phyloP scores from a whole-genome alignment of 805 yeast species.

The Danielozyma ontarioensis region DNA sequence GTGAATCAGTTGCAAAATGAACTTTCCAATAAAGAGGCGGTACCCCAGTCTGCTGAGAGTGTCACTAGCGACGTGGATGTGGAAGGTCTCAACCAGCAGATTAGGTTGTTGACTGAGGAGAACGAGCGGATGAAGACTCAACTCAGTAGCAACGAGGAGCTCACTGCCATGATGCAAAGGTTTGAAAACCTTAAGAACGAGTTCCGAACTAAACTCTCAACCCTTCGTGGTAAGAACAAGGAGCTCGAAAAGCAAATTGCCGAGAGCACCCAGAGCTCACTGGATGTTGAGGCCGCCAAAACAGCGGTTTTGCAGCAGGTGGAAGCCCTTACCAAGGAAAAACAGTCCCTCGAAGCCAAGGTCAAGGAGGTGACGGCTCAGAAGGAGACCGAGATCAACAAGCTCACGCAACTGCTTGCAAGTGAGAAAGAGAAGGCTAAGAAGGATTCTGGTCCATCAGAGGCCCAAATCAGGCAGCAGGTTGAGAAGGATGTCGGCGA shows the following conservation, averaged over 20 bases:
- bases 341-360: slow-evolving; percentile 6
- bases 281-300: slow-evolving; percentile 6
- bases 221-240: slow-evolving; percentile 11
- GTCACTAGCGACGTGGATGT: slow-evolving; percentile 39
- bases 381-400: too few species aligned
- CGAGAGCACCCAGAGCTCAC: slow-evolving; percentile 5
- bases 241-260: slow-evolving; percentile 2
- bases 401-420: too few species aligned
- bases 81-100: slow-evolving; percentile 38
- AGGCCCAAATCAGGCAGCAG: too few species aligned
- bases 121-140: slow-evolving; percentile 51
- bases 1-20: slow-evolving; percentile 35
- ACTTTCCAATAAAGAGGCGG: too few species aligned
- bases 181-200: slow-evolving; percentile 25
- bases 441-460: too few species aligned
- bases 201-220: slow-evolving; percentile 18
- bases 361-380: slow-evolving; percentile 6
- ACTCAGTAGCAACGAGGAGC: slow-evolving; percentile 13
- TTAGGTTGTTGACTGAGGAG: slow-evolving; percentile 47
- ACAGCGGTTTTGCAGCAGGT: slow-evolving; percentile 7
- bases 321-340: slow-evolving; percentile 9
- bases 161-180: slow-evolving; percentile 25
- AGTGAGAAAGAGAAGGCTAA: neutral
- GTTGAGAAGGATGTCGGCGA: slow-evolving; percentile 7
- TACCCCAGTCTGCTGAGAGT: slow-evolving; percentile 25